phyloP scores from a whole-genome alignment of 169 alveolate genomes.

The Theileria luwenshuni region DNA sequence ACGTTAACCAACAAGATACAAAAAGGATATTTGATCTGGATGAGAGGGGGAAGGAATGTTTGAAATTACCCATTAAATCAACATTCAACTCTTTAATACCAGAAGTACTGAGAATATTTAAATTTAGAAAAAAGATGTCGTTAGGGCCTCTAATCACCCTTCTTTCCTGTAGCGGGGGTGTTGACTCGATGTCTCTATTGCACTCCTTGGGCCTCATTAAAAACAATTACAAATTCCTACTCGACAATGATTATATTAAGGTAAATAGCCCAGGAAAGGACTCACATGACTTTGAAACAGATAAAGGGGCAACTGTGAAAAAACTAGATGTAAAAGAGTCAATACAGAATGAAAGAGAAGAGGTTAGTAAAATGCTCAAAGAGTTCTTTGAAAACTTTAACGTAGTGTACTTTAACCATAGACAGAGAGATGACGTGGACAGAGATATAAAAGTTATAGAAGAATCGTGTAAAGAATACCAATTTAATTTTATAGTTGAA shows the following conservation, averaged over 20 bases:
- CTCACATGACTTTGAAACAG: too few relatives aligned
- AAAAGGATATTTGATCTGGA: too few relatives aligned
- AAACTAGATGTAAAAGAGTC: too few relatives aligned
- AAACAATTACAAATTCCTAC: slow-evolving; percentile 7
- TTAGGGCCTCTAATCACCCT: slow-evolving; percentile 16
- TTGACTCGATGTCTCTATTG: slow-evolving; percentile 65
- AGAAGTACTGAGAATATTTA: background rate
- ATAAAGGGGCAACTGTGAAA: too few relatives aligned
- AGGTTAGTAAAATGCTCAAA: background rate
- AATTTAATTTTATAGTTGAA: slow-evolving; percentile 33
- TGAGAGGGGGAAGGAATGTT: background rate
- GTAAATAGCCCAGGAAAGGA: background rate
- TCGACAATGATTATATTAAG: background rate
- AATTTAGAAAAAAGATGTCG: background rate
- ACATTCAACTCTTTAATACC: slow-evolving; percentile 6
- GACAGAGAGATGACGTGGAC: slow-evolving; percentile 37
- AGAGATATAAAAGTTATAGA: slow-evolving; percentile 39
- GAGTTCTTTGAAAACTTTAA: slow-evolving; percentile 22
- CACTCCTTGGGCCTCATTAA: slow-evolving; percentile 59
- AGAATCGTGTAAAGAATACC: slow-evolving; percentile 42
- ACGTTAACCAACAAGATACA: too few relatives aligned
- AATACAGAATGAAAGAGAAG: background rate
- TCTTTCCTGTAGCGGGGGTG: slow-evolving; percentile 66
- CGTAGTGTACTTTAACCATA: slow-evolving; percentile 63
- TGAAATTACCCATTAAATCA: background rate